phyloP scores from a whole-genome alignment of 106 monocot species.

The Chionographis japonica region DNA sequence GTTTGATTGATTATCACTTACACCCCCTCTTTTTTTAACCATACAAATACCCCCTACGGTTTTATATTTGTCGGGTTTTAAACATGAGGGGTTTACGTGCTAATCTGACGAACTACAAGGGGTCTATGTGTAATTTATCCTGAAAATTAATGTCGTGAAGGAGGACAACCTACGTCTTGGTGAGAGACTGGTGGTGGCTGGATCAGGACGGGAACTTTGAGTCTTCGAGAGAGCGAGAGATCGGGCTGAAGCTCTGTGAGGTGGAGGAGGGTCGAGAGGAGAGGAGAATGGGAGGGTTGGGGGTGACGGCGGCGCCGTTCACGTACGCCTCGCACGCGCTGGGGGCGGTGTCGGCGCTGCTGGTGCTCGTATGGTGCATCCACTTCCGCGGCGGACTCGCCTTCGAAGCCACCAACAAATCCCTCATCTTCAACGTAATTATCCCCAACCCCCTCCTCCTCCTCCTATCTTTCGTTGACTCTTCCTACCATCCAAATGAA shows the following conservation, averaged over 20 bases:
- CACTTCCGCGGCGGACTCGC: conserved; percentile 74
- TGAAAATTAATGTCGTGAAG: no score
- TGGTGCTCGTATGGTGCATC: conserved; percentile 83
- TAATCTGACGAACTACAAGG: no score
- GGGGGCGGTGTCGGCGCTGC: conserved; percentile 39
- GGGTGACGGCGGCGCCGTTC: conserved; percentile 51
- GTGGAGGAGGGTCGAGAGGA: neutral
- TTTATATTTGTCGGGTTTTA: no score
- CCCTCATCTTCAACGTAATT: conserved; percentile 77
- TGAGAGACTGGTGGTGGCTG: neutral
- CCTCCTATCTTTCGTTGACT: neutral
- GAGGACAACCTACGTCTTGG: no score
- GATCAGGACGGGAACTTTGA: neutral
- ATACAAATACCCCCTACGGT: no score
- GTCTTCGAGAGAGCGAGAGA: neutral
- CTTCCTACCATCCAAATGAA: neutral
- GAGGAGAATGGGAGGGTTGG: conserved; percentile 18
- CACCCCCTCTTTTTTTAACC: no score
- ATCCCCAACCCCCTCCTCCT: neutral
- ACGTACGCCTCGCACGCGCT: conserved; percentile 60
- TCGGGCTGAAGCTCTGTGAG: no score
- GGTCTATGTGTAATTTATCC: no score
- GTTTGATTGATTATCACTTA: no score
- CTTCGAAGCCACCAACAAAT: conserved; percentile 67
- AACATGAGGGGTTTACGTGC: no score